A percentile compares a stretch with the other conserved stretches of the same genome.
phyloP scores from a whole-genome alignment of 1,139 yeast genomes.

The Lodderomyces parapsilosis region DNA sequence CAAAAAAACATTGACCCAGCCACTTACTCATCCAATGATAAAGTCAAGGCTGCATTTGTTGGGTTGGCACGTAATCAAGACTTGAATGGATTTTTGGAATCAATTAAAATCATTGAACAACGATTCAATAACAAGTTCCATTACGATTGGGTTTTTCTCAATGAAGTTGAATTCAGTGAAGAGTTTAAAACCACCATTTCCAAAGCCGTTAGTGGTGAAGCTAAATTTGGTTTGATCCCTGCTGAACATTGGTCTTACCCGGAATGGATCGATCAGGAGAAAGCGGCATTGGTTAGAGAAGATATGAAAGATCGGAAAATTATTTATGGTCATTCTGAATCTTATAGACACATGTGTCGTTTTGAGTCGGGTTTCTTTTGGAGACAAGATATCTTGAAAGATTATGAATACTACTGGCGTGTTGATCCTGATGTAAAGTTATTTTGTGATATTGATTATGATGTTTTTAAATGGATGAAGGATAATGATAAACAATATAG shows the following conservation, averaged over 20 bases:
- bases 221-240: constrained; percentile 46
- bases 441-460: constrained; percentile 79
- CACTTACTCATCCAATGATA: constrained; percentile 18
- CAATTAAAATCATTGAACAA: constrained; percentile 47
- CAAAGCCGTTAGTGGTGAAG: constrained; percentile 38
- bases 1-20: constrained; percentile 13
- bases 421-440: constrained; percentile 85
- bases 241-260: constrained; percentile 55
- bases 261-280: constrained; percentile 54
- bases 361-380: constrained; percentile 89
- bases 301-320: constrained; percentile 51
- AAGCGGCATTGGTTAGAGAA: constrained; percentile 53
- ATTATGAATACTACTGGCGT: constrained; percentile 89
- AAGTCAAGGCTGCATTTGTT: constrained; percentile 45
- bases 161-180: constrained; percentile 41
- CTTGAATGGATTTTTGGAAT: constrained; percentile 32
- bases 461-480: constrained; percentile 77
- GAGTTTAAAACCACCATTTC: constrained; percentile 37
- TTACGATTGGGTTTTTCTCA: constrained; percentile 50
- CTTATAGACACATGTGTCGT: constrained; percentile 88
- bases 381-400: constrained; percentile 67
- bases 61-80: constrained; percentile 45
- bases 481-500: constrained; percentile 73
- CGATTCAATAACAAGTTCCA: constrained; percentile 42
- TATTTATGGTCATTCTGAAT: constrained; percentile 59